Base-by-base conservation (phyloP, 345 rosid genomes). In the Hibiscus trionum region DNA sequence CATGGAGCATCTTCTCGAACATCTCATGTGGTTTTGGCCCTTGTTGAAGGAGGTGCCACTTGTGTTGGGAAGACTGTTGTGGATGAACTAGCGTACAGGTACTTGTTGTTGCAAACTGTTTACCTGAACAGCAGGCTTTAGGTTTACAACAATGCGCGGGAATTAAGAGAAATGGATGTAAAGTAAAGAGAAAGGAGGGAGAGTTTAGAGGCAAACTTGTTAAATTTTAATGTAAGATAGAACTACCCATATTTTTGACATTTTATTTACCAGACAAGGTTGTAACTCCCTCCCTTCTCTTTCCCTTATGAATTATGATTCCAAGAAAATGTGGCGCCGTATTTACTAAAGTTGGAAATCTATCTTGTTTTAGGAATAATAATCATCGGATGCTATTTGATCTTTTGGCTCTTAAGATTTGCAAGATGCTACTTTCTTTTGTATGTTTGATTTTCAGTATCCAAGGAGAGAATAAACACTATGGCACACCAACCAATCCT, bases 1-100 rank as follows among this genome's bases (percentile, higher is more conserved):
- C 97, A 90, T 72, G 87, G 79, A 53, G 76, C 86, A 27, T 93
- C 93, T 75, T 81, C 86, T 61, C 80, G 76, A 42, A 95, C 97
- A 0, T 76, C 88, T 66, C 55, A 84, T 63, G 96, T 87, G 53
- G 86, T 95, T 63, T 87, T 84, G 31, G 39, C 83, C 70, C 97
- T 95, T 3, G 91, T 89, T 70, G 96, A 90, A 78, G 97, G 89
- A 71, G 99, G 99, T 56, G 99, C 98, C 59, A 88, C 99, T 70
- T 95, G 98, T 79, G 79, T 89, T 75, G 99, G 97, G 59, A 92
- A 88, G 80, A 92, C 97, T 70, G 85, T 90, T 1, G 87, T 95
- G 68, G 98, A 90, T 76, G 99, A 95, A 77, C 75, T 95, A 75
- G 94, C 91, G 1, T 89, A 70, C 76, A 80, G 99, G 99, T 89